Percentiles rank a stretch among this genome's conserved stretches.
These are phyloP conservation scores for Globisporangium lucens DNA, from an alignment of 352 stramenopile genomes.

Conservation along the genomic window DNA sequence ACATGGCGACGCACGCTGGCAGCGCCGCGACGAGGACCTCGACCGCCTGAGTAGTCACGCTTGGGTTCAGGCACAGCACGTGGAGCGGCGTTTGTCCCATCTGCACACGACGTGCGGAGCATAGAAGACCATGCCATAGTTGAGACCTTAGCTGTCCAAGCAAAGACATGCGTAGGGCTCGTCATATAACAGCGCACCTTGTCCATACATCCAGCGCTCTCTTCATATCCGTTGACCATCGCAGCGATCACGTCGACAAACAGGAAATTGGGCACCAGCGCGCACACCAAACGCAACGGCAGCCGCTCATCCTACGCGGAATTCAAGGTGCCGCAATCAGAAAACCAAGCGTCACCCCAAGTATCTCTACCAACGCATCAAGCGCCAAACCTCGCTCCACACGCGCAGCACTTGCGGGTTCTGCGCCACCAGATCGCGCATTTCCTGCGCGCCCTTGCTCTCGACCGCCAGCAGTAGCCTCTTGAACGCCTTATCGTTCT, in stretches of 20 bases:
- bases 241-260: conserved; percentile 56
- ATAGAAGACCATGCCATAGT: no score
- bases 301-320: conserved; percentile 34
- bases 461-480: conserved; percentile 33
- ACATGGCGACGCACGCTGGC: conserved; percentile 29
- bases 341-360: not conserved
- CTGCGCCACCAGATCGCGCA: conserved; percentile 34
- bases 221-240: conserved; percentile 36
- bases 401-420: conserved; percentile 29
- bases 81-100: conserved; percentile 50
- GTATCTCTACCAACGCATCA: not conserved
- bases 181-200: conserved; percentile 23
- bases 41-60: conserved; percentile 39
- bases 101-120: conserved; percentile 8
- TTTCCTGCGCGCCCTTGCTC: conserved; percentile 50
- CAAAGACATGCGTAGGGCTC: no score
- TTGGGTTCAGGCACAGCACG: conserved; percentile 43
- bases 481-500: conserved; percentile 21
- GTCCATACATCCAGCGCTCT: conserved; percentile 35
- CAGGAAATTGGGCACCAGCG: conserved; percentile 40
- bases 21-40: conserved; percentile 31
- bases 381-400: conserved; percentile 23
- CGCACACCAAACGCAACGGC: conserved; percentile 54
- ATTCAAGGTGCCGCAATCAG: not conserved
- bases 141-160: no score